Evolutionary conservation across 192 early-diverging fungal genomes (phyloP).

Genomic region (Oehlia diaphana): DNA sequence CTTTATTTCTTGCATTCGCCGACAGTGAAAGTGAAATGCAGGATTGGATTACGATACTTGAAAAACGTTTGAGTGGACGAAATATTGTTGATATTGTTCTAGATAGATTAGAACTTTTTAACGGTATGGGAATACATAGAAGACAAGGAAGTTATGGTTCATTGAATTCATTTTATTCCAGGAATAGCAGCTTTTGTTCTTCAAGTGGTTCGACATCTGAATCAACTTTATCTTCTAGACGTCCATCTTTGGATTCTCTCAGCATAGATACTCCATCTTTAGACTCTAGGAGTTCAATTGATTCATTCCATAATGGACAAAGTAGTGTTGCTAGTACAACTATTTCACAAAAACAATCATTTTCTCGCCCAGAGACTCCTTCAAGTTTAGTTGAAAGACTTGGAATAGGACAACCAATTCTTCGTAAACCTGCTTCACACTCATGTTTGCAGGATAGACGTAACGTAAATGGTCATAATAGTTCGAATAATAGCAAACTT

Average conservation of each 20-base stretch:
- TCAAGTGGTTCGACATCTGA: not conserved
- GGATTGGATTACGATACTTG: slow-evolving; percentile 14
- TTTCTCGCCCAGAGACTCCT: slow-evolving; percentile 4
- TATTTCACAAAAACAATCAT: not conserved
- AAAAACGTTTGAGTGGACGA: slow-evolving; percentile 24
- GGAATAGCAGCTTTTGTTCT: slow-evolving; percentile 9
- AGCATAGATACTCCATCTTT: slow-evolving; percentile 29
- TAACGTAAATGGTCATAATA: not conserved
- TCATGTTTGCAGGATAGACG: slow-evolving; percentile 14
- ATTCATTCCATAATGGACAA: slow-evolving; percentile 20
- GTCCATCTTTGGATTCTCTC: slow-evolving; percentile 27
- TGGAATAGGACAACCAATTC: slow-evolving; percentile 27
- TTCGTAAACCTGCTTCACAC: slow-evolving; percentile 29
- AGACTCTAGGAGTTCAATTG: slow-evolving; percentile 28
- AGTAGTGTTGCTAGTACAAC: not conserved
- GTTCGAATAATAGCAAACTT: not conserved
- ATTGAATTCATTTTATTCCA: slow-evolving; percentile 25
- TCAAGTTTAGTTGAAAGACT: slow-evolving; percentile 6
- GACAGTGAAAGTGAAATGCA: slow-evolving; percentile 27
- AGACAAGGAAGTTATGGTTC: slow-evolving; percentile 27
- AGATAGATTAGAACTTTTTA: slow-evolving; percentile 27
- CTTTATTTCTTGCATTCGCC: slow-evolving; percentile 20
- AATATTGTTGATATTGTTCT: slow-evolving; percentile 34
- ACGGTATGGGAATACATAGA: not conserved
- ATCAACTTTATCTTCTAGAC: slow-evolving; percentile 23